Base-by-base conservation (phyloP, 2,329 filamentous ascomycete species). In the Escovopsis sp. region DNA sequence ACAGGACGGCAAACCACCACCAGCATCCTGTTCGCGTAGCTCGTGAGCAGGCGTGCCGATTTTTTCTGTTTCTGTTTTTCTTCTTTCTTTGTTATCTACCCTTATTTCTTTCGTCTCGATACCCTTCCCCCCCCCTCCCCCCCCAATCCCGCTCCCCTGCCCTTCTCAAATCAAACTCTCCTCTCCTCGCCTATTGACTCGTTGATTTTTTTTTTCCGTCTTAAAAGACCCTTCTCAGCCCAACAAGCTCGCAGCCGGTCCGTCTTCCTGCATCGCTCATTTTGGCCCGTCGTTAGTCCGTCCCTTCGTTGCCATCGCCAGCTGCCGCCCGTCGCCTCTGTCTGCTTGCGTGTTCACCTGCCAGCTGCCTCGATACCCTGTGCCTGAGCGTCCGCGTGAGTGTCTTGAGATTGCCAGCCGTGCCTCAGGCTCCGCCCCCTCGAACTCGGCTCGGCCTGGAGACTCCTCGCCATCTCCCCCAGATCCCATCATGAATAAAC, bases 401-500 rank as follows among this genome's bases (percentile, higher is more conserved):
- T 20, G 20, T 20, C 20, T 20, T 20, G 20, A 20, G 14, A 12
- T 20, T 36, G 33, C n/a, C 33, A n/a, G 33, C 10, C 33, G 29
- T 25, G 34, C 41, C 33, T 29, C 43, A 44, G 46, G 39, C 37
- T 39, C 36, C 41, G n/a, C 24, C 25, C n/a, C 15, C 34, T 36
- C 32, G 16, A 16, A 37, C 34, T 39, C 39, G 44, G 35, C 33
- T 37, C 20, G 37, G 38, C 32, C 37, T 25, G 36, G 27, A 27
- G 25, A n/a, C 36, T 33, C 37, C 33, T 29, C 35, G 20, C 15
- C 43, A 41, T 47, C 45, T 43, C 41, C 24, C 31, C 38, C 38
- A 16, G 44, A 43, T 40, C 49, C 48, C 70, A 77, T 55, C 57
- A 81, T 81, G 76, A 80, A 81, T 66, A 81, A 80, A 65, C 63